Evolutionary conservation across 192 early-diverging fungal species (phyloP), one percentile per base, ranked within the genome.

Genomic region (Lobosporangium transversale): DNA sequence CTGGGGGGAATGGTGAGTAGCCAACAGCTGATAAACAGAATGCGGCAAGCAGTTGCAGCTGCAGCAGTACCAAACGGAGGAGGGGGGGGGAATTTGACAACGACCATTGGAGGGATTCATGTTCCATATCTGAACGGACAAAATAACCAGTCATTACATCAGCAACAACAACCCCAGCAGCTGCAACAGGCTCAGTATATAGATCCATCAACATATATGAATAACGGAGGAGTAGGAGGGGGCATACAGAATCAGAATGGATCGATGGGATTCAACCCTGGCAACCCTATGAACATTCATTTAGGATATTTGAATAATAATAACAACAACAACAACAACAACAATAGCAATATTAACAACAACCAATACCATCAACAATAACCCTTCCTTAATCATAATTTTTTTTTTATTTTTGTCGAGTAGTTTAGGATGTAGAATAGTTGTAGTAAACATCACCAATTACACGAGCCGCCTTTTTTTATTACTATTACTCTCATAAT

Each of bases 181-280:
- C 54, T 50, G 4, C 66, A 58, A 20, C 66, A 59, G 35, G 32
- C 35, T 15, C 67, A 69, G 29, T 71, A 50, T 21, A 71, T 71
- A 60, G 60, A 71, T 27, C 68, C 59, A 24, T 62, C 60, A 2
- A 44, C 58, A n/a, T 71, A 62, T 44, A 21, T 71, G 60, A 57
- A 62, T 6, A 70, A 53, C n/a, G 40, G 30, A n/a, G n/a, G n/a
- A n/a, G n/a, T n/a, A n/a, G n/a, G n/a, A n/a, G n/a, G n/a, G n/a
- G n/a, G n/a, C n/a, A 66, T 56, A 7, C 21, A 32, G 7, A 49
- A 24, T 31, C 48, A 61, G 30, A 42, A 29, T 14, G 47, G 17
- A 37, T 49, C 14, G 21, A 45, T 33, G 18, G 65, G 47, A 18
- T 67, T 58, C 51, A 52, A 52, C 10, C 27, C 65, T 5, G 65